These are phyloP conservation scores for Pseudogymnoascus sp. DNA, from an alignment of 2,329 filamentous ascomycete species.

Conservation along the genomic window DNA sequence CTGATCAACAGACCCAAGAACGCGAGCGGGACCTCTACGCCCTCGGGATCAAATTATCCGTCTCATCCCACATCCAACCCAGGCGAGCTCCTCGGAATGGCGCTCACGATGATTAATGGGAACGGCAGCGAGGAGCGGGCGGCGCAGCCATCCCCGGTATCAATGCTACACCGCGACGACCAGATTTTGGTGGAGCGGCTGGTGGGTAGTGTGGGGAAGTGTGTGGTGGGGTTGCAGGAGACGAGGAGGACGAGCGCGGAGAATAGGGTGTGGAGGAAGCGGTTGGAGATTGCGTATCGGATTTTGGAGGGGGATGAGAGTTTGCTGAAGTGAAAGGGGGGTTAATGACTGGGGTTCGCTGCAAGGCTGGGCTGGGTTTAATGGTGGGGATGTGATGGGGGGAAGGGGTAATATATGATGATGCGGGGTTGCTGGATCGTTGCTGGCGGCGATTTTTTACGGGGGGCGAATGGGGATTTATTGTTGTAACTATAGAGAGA, in stretches of 20 bases:
- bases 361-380: background rate
- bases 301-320: conserved; percentile 62
- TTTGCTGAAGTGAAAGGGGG: conserved; percentile 11
- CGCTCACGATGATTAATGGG: conserved; percentile 10
- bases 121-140: conserved; percentile 9
- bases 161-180: conserved; percentile 39
- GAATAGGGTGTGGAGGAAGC: conserved; percentile 55
- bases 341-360: background rate
- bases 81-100: background rate
- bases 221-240: conserved; percentile 50
- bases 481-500: no score
- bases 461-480: no score
- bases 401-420: no score
- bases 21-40: background rate
- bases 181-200: conserved; percentile 51
- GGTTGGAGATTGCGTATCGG: conserved; percentile 65
- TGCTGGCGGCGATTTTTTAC: no score
- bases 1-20: conserved; percentile 44
- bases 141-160: conserved; percentile 21
- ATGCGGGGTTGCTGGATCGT: no score
- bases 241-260: conserved; percentile 46
- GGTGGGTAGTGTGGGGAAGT: conserved; percentile 50
- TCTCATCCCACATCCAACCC: background rate
- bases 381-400: background rate
- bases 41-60: background rate